These are phyloP conservation scores for Gymnopus androsaceus DNA, from an alignment of 1,284 basidiomycete species.

Conservation along the genomic window DNA sequence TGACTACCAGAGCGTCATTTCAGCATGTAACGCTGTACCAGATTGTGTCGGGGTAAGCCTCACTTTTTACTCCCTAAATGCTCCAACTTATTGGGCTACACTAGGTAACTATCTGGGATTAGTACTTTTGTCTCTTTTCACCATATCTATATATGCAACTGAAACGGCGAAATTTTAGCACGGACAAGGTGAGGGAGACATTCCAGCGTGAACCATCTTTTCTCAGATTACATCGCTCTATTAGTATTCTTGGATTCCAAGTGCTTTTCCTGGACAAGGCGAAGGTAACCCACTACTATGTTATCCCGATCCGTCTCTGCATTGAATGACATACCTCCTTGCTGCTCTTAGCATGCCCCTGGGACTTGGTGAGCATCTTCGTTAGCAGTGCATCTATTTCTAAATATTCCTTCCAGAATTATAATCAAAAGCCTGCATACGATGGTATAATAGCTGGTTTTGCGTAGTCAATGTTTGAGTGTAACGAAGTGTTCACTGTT, in stretches of 20 bases:
- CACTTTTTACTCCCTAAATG: background rate
- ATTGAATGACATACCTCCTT: conserved; percentile 54
- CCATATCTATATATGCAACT: no score
- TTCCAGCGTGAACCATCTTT: no score
- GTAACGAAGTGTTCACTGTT: no score
- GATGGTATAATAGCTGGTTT: background rate
- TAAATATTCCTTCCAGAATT: conserved; percentile 27
- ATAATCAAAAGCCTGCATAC: conserved; percentile 36
- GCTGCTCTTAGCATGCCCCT: conserved; percentile 51
- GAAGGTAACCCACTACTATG: no score
- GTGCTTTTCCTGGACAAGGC: no score
- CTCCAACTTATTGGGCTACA: background rate
- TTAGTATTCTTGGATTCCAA: conserved; percentile 47
- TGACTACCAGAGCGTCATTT: conserved; percentile 57
- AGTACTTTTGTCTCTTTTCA: background rate
- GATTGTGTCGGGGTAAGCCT: conserved; percentile 54
- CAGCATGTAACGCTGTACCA: conserved; percentile 50
- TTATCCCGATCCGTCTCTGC: no score
- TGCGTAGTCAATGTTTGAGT: no score
- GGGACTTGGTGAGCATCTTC: conserved; percentile 42
- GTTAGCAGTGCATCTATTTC: background rate
- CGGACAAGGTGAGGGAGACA: no score
- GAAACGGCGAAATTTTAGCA: no score
- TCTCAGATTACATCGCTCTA: background rate
- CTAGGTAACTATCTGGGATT: conserved; percentile 5